These are phyloP conservation scores for Toxoplasma gondii DNA, from an alignment of 169 alveolate species.

Conservation along the genomic window DNA sequence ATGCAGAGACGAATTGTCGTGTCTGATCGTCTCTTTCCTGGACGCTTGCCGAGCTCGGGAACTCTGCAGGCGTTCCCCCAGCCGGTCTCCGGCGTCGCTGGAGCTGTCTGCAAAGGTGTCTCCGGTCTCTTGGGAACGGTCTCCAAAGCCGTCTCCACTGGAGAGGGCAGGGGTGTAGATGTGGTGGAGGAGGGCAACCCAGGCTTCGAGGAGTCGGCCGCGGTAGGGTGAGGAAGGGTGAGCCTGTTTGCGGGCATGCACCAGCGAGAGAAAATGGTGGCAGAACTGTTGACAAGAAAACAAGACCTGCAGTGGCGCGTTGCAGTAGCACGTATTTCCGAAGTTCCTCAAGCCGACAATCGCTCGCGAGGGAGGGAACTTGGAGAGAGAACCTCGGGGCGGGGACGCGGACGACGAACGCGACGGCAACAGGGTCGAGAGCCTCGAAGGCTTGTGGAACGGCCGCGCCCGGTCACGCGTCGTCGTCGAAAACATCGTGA, in stretches of 20 bases:
- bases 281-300: slow-evolving; percentile 33
- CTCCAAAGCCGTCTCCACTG: no score
- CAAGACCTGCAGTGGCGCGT: slow-evolving; percentile 54
- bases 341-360: slow-evolving; percentile 43
- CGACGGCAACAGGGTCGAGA: background rate
- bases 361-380: background rate
- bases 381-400: background rate
- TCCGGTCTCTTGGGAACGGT: no score
- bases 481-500: no score
- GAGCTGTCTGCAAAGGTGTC: no score
- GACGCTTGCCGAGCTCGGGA: no score
- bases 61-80: no score
- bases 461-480: background rate
- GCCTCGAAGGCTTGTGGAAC: background rate
- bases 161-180: background rate
- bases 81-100: no score
- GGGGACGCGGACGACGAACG: background rate
- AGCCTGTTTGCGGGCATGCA: background rate
- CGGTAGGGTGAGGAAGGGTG: slow-evolving; percentile 42
- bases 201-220: slow-evolving; percentile 50
- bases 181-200: slow-evolving; percentile 32
- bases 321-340: slow-evolving; percentile 68
- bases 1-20: no score
- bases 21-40: no score
- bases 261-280: slow-evolving; percentile 10